Evolutionary conservation across 163 green algal species (phyloP).

Genomic region (Scenedesmus sp.): DNA sequence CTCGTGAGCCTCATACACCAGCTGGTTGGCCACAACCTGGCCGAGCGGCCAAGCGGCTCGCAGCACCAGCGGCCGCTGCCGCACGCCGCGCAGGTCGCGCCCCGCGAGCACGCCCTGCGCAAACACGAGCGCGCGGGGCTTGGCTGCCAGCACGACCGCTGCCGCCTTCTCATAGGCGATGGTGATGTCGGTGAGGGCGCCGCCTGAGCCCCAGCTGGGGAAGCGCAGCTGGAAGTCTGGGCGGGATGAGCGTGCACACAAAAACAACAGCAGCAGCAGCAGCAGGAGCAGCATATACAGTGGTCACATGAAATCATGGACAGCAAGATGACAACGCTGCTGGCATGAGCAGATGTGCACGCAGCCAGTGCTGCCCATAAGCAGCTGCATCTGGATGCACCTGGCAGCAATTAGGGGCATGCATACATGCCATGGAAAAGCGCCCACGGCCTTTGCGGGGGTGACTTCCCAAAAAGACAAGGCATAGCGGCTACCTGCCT

Average conservation of each 20-base stretch:
- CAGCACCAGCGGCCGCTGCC: conserved; percentile 37
- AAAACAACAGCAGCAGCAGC: background rate
- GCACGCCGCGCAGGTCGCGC: conserved; percentile 15
- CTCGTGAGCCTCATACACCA: conserved; percentile 53
- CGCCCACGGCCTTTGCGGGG: no score
- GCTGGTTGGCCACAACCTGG: background rate
- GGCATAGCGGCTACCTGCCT: no score
- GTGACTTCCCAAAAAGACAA: no score
- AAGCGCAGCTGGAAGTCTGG: conserved; percentile 6
- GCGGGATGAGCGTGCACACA: background rate
- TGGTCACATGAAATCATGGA: background rate
- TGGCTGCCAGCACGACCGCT: conserved; percentile 14
- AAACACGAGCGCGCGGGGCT: conserved; percentile 26
- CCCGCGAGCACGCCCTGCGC: conserved; percentile 38
- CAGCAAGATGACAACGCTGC: no score
- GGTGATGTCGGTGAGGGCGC: background rate
- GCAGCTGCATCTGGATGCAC: no score
- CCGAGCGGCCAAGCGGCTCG: conserved; percentile 18
- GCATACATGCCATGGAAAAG: no score
- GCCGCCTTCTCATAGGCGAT: conserved; percentile 50
- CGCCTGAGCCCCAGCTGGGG: conserved; percentile 37
- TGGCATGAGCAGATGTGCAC: background rate
- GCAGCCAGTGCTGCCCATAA: no score
- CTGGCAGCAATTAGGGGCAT: no score
- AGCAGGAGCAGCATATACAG: background rate